Evolutionary conservation across 2,329 filamentous ascomycete genomes (phyloP).

Genomic region (Pezicula neosporulosa): DNA sequence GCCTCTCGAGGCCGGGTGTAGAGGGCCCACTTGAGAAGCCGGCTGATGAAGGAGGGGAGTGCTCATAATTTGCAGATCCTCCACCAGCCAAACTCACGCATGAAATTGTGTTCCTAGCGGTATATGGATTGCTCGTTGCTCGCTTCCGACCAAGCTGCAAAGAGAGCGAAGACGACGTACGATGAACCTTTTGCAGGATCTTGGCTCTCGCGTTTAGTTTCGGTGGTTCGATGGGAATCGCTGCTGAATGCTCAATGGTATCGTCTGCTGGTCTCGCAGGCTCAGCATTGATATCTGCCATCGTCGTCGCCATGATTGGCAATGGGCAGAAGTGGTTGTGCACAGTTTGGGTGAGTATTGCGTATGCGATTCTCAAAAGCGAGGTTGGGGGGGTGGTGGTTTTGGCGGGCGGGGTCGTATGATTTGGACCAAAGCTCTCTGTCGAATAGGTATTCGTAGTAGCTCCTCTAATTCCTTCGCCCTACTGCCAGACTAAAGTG

Average conservation of each 20-base stretch:
- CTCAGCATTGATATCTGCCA: constrained; percentile 18
- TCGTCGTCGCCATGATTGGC: constrained; percentile 17
- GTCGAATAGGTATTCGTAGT: no score
- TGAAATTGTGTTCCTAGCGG: constrained; percentile 22
- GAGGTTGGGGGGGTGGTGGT: neutral
- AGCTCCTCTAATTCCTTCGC: no score
- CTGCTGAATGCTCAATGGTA: constrained; percentile 21
- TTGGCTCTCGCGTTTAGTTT: constrained; percentile 27
- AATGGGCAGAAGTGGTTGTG: neutral
- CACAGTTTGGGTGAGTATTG: neutral
- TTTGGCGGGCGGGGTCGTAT: neutral
- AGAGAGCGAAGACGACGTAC: constrained; percentile 31
- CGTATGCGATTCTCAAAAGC: neutral
- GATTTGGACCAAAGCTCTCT: no score
- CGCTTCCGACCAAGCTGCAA: constrained; percentile 25
- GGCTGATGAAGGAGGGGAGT: constrained; percentile 19
- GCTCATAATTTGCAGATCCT: constrained; percentile 22
- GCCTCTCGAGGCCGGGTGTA: constrained; percentile 23
- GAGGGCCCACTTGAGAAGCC: constrained; percentile 27
- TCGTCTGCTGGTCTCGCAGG: constrained; percentile 7
- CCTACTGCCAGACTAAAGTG: no score
- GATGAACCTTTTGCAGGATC: constrained; percentile 26
- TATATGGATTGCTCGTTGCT: constrained; percentile 27
- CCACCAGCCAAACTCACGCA: constrained; percentile 26
- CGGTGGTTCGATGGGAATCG: constrained; percentile 20